A percentile compares a stretch with the other conserved stretches of the same genome.
phyloP scores from a whole-genome alignment of 2,329 filamentous ascomycete species.

The Fusarium sp. region DNA sequence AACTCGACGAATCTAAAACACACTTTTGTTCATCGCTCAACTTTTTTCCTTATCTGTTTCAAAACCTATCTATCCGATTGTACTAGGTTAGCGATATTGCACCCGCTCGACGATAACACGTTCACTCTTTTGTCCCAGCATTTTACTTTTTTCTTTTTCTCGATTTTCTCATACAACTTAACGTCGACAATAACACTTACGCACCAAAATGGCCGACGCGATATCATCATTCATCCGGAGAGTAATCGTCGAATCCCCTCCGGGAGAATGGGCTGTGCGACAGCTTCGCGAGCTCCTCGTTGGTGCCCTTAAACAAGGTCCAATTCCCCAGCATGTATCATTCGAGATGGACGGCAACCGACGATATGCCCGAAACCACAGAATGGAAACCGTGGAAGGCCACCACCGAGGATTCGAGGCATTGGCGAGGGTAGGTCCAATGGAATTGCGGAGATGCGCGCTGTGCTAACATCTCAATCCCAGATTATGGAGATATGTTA shows the following conservation, averaged over 20 bases:
- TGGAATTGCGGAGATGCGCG: conserved; percentile 47
- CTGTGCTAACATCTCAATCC: conserved; percentile 13
- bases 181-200: background rate
- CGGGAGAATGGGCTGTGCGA: conserved; percentile 87
- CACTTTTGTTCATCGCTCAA: background rate
- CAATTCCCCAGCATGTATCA: conserved; percentile 94
- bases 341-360: conserved; percentile 99
- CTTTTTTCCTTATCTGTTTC: conserved; percentile 2
- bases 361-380: conserved; percentile 87
- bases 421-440: conserved; percentile 79
- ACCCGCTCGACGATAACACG: conserved; percentile 29
- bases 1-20: conserved; percentile 15
- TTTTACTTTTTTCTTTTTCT: conserved; percentile 23
- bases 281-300: conserved; percentile 87
- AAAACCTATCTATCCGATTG: conserved; percentile 8
- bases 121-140: conserved; percentile 29
- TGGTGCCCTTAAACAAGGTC: conserved; percentile 87
- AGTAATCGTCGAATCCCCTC: conserved; percentile 89
- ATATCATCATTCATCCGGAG: conserved; percentile 62
- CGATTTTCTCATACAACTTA: conserved; percentile 9
- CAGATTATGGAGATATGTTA: conserved; percentile 97
- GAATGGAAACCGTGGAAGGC: conserved; percentile 96
- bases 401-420: conserved; percentile 97
- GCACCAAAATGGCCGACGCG: conserved; percentile 63
- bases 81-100: conserved; percentile 17